phyloP scores from a whole-genome alignment of 306 rosid species.

The Malus sylvestris region DNA sequence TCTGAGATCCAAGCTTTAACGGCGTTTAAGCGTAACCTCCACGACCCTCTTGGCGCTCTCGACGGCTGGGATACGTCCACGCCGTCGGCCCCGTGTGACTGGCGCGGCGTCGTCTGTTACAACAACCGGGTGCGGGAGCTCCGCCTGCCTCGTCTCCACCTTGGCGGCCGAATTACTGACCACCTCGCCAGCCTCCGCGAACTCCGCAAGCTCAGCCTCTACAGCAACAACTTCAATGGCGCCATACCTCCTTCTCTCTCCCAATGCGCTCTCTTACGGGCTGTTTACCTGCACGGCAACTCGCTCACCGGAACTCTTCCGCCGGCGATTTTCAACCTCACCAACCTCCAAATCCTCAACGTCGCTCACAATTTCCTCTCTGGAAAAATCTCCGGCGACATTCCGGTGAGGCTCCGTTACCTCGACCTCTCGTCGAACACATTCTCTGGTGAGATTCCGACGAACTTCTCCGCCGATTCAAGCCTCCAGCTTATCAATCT shows the following conservation, averaged over 20 bases:
- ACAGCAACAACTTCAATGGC: constrained; percentile 58
- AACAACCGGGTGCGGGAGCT: constrained; percentile 48
- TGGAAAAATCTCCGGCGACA: constrained; percentile 25
- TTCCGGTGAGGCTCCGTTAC: constrained; percentile 40
- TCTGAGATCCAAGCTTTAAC: constrained; percentile 50
- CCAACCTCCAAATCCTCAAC: constrained; percentile 63
- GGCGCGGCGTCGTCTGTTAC: constrained; percentile 59
- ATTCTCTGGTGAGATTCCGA: constrained; percentile 57
- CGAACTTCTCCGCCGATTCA: constrained; percentile 36
- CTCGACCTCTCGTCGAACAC: constrained; percentile 51
- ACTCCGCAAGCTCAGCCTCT: constrained; percentile 60
- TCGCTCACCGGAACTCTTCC: constrained; percentile 56
- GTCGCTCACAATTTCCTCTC: constrained; percentile 48
- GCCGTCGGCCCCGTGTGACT: constrained; percentile 68
- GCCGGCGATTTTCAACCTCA: constrained; percentile 45
- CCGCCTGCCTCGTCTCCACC: constrained; percentile 62
- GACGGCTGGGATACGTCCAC: constrained; percentile 58
- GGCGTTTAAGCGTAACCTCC: constrained; percentile 41
- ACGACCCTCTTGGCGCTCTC: constrained; percentile 55
- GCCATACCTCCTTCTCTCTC: constrained; percentile 59
- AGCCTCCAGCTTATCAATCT: constrained; percentile 51
- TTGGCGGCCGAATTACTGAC: constrained; percentile 39
- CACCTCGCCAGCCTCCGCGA: constrained; percentile 36
- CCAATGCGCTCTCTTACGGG: constrained; percentile 51
- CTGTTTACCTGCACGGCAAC: constrained; percentile 61